Evolutionary conservation across 1,139 yeast genomes (phyloP), one percentile per base, ranked within the genome.

Genomic region (Kodamaea anthophila): DNA sequence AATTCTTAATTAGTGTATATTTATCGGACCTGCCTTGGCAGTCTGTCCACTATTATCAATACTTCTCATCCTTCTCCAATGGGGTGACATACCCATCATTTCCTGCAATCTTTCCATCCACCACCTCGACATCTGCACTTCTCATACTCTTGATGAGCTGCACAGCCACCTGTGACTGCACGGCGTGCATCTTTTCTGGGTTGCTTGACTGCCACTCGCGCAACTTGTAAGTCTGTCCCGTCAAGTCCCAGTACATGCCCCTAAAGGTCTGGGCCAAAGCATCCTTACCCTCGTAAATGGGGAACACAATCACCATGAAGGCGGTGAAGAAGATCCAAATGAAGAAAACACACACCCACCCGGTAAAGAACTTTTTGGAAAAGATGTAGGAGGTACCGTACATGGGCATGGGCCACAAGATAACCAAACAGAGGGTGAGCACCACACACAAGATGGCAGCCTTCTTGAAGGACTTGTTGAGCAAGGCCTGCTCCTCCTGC

Each of bases 371-470:
- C 33, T 52, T 55, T 53, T 70, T 76, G 31, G 84, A 74, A 55
- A 84, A 84, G 29, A 84, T 63, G 49, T 84, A 84, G 1, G 70
- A 64, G 2, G 78, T 51, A 23, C 94, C 94, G 49, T 79, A 84
- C 87, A 84, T 77, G 36, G 94, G 93, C 83, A 84, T 79, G 45
- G 94, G 94, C 86, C 88, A 83, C 24, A 83, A 51, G 23, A 84
- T 68, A 23, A 83, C 55, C 34, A 84, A 63, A 33, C 77, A 65
- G 11, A 82, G 42, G 3, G 85, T 74, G 40, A 81, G 64, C 31
- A 69, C 55, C 11, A 68, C 58, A 51, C 83, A 80, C 29, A 77
- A 60, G 28, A 51, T 56, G 16, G 70, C 67, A 2, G 85, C 85
- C 29, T 58, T 57, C 39, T 65, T 74, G 35, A 82, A 70, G 5